Evolutionary conservation across 495 filamentous ascomycete genomes (phyloP), one percentile per base, ranked within the genome.

Genomic region (Staphylotrichum tortipilum): DNA sequence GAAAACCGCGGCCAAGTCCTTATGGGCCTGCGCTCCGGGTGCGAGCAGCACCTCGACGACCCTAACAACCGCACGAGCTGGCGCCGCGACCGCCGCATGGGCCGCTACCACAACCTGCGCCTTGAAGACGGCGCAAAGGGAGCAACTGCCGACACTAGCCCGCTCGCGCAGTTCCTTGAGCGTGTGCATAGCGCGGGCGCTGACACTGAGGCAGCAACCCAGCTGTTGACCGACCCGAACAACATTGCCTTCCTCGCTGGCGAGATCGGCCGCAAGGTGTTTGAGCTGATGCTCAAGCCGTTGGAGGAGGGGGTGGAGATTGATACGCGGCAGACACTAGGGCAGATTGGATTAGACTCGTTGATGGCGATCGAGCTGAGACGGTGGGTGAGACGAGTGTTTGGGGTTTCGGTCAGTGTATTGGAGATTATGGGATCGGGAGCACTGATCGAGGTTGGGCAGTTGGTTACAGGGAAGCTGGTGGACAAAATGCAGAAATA

Each of bases 281-380:
- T 55, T 44, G 58, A 56, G 7, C 67, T 64, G 58, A 55, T 65
- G 35, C 48, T 68, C 33, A 46, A 52, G 31, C 49, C 61, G 11
- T 57, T 62, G 33, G 63, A 64, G 19, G 59, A 69, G 5, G 46
- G 65, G 14, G 62, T 68, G 33, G 36, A 41, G 17, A 28, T 44
- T 2, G 42, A 44, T 11, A 41, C 54, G 0, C 22, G 31, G 1
- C n/a, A 63, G 31, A 58, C 52, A 11, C 48, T 68, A 9, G 48
- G 45, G 4, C 55, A 67, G 42, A 55, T 70, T 35, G 68, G 69
- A 0, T 37, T 72, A 22, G 69, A 74, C 36, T 65, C 60, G 28
- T 49, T 74, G 18, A 59, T 71, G 56, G 59, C 64, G 7, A 66
- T 71, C 33, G 68, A 71, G 62, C 31, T 74, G 49, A 43, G 64